A percentile compares a stretch with the other conserved stretches of the same genome.
phyloP scores from a whole-genome alignment of 1,139 yeast species.

The Geotrichum aggregatum region DNA sequence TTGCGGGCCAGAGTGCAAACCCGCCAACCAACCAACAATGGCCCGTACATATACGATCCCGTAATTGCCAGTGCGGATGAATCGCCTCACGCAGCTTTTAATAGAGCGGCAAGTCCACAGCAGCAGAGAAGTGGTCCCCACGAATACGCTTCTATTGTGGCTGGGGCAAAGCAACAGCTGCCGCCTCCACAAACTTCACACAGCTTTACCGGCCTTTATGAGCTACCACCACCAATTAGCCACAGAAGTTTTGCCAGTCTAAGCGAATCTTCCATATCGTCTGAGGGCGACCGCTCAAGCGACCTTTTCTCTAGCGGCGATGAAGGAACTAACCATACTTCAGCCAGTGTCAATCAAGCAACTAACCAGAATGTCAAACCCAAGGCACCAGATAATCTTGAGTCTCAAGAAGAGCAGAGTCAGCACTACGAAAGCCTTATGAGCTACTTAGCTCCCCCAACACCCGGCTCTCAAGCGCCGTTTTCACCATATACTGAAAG shows the following conservation, averaged over 20 bases:
- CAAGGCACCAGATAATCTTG: slow-evolving; percentile 1
- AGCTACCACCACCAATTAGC: not conserved
- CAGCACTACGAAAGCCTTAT: slow-evolving; percentile 12
- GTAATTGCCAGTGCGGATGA: slow-evolving; percentile 4
- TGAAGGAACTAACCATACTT: not conserved
- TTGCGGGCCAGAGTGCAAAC: slow-evolving; percentile 7
- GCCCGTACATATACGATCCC: slow-evolving; percentile 1
- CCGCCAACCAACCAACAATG: not conserved
- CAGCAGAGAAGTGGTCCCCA: not conserved
- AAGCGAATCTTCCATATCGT: not conserved
- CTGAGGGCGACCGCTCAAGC: not conserved
- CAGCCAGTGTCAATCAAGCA: not conserved
- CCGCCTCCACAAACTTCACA: slow-evolving; percentile 8
- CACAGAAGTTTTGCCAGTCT: not conserved
- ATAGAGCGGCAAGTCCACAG: no score
- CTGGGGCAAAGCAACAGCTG: slow-evolving; percentile 3
- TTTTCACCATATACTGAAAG: slow-evolving; percentile 15
- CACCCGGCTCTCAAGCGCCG: not conserved
- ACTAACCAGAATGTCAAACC: not conserved
- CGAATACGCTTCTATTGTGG: not conserved
- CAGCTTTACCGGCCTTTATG: no score
- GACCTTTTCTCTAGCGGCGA: slow-evolving; percentile 5
- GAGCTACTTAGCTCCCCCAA: slow-evolving; percentile 15
- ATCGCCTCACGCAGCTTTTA: not conserved
- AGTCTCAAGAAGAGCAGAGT: slow-evolving; percentile 8